These are phyloP conservation scores for Mortierella sp. DNA, from an alignment of 371 early-diverging fungal genomes.

Conservation along the genomic window DNA sequence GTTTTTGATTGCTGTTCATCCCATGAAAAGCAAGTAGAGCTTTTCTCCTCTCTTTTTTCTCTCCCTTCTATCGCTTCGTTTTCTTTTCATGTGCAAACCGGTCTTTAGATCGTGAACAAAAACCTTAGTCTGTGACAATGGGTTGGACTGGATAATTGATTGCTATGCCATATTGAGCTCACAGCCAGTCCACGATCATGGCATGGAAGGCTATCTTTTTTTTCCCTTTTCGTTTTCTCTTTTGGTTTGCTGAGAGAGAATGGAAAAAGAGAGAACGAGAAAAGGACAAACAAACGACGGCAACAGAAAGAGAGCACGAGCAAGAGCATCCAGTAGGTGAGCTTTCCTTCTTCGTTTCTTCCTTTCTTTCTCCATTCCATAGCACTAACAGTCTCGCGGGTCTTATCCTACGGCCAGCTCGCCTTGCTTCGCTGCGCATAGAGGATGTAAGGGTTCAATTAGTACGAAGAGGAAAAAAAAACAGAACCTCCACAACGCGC, in stretches of 20 bases:
- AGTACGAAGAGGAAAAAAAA: no score
- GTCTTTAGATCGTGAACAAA: background rate
- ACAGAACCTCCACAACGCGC: no score
- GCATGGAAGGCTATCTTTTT: background rate
- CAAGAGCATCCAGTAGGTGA: slow-evolving; percentile 6
- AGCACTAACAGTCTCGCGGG: no score
- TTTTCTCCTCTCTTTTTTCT: background rate
- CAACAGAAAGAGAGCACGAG: background rate
- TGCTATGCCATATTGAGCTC: background rate
- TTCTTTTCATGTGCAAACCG: slow-evolving; percentile 6
- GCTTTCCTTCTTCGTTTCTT: background rate
- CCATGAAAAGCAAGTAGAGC: background rate
- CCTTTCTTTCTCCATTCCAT: background rate
- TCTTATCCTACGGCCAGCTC: no score
- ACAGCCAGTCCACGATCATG: background rate
- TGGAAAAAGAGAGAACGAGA: background rate
- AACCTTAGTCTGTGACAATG: background rate
- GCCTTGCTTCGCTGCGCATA: no score
- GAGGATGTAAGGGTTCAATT: no score
- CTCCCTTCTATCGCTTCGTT: background rate
- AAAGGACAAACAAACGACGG: background rate
- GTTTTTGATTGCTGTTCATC: background rate
- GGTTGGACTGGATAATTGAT: slow-evolving; percentile 5
- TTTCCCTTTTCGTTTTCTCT: background rate
- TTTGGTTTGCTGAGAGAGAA: background rate